Evolutionary conservation across 257 asterid species (phyloP), one percentile per base, ranked within the genome.

Genomic region (Striga asiatica): DNA sequence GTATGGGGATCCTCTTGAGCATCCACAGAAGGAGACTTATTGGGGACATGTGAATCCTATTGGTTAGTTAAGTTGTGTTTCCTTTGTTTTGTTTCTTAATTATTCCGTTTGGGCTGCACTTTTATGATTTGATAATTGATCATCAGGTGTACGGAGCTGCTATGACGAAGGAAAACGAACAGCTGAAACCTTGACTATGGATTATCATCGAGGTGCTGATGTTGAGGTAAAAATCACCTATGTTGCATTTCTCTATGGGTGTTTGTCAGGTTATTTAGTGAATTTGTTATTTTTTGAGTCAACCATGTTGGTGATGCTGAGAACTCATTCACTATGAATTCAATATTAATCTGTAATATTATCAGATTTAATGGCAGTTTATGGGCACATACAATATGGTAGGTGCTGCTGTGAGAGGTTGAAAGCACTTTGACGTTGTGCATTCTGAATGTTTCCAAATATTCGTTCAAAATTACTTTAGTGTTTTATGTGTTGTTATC

Each of bases 21-120:
- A 89, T 78, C 97, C 97, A 8, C 97, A 89, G 60, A 89, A 89
- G 79, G 97, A 89, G 81, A 83, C 96, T 0, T 89, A 89, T 48
- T 89, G 97, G 97, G 97, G 97, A 25, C 88, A 85, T 62, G 97
- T 89, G 71, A 89, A 89, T 67, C 97, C 97, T 22, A 89, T 89
- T 48, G 97, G 97, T 76, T 55, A 56, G 78, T n/a, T 32, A 32
- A 6, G 14, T 10, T 35, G 0, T 35, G 9, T 14, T 35, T 35
- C 51, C n/a, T 37, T 57, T 47, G 18, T 48, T 53, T 50, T n/a
- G n/a, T 50, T 5, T 27, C 6, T 37, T 12, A 12, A 24, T 65
- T 50, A 6, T 49, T 6, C 50, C 34, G 16, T 46, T 39, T 52
- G 43, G 24, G 43, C 28, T 51, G 57, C 69, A 50, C 53, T 21